Evolutionary conservation across 2,329 filamentous ascomycete species (phyloP).

Genomic region (Trichoderma arundinaceum): DNA sequence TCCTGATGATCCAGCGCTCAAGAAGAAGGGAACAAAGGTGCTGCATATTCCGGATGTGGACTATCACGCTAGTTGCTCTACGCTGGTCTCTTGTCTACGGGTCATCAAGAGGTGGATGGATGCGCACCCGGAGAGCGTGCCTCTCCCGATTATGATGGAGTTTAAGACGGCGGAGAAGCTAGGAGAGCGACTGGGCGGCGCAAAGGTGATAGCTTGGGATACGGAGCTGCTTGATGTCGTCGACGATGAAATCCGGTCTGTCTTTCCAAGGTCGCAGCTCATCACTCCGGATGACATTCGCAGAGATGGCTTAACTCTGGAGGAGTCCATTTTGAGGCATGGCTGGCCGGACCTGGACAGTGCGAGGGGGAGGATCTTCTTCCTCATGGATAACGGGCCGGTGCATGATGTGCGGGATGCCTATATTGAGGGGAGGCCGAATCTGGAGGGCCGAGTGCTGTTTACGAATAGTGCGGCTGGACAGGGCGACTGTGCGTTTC

Average conservation of each 20-base stretch:
- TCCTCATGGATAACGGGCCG: slow-evolving; percentile 58
- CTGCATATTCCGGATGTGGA: slow-evolving; percentile 58
- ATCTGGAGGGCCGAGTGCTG: slow-evolving; percentile 51
- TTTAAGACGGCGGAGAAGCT: slow-evolving; percentile 48
- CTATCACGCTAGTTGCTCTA: slow-evolving; percentile 53
- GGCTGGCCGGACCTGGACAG: slow-evolving; percentile 56
- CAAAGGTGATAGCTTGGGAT: slow-evolving; percentile 52
- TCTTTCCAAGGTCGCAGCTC: slow-evolving; percentile 49
- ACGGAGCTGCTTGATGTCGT: slow-evolving; percentile 49
- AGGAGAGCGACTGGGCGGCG: slow-evolving; percentile 40
- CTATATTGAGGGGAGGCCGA: slow-evolving; percentile 46
- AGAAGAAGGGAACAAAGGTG: slow-evolving; percentile 54
- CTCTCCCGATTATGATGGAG: slow-evolving; percentile 56
- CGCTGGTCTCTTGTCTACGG: slow-evolving; percentile 51
- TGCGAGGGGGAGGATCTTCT: slow-evolving; percentile 53
- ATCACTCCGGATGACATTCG: slow-evolving; percentile 56
- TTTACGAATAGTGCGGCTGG: slow-evolving; percentile 57
- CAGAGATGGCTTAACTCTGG: slow-evolving; percentile 49
- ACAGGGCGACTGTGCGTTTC: slow-evolving; percentile 53
- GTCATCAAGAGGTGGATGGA: slow-evolving; percentile 53
- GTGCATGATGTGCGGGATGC: slow-evolving; percentile 46
- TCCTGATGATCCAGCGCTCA: slow-evolving; percentile 47
- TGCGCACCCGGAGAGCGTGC: slow-evolving; percentile 50
- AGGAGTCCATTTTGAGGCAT: slow-evolving; percentile 51
- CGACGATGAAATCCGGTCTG: slow-evolving; percentile 54